Base-by-base conservation (phyloP, 2,329 filamentous ascomycete species). In the Trichoderma koningiopsis region DNA sequence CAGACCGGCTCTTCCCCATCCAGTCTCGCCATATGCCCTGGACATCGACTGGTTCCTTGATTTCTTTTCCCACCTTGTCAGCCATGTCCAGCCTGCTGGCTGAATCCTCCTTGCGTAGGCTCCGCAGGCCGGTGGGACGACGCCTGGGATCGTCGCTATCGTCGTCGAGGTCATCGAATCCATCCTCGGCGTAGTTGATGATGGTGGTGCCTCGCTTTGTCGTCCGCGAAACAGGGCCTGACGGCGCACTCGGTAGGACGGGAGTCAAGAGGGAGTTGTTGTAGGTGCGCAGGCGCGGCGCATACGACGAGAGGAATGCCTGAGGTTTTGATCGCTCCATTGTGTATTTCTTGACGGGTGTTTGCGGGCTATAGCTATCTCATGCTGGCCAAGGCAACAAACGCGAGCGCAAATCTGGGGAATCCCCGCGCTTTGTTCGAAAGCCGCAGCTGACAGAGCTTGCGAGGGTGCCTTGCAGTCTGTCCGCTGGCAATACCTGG, bases 111-210 rank as follows among this genome's bases (percentile, higher is more conserved):
- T 92, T 89, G 75, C 93, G 89, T 76, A 94, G 80, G 76, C 91
- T 97, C 74, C 94, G 90, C 79, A 97, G 79, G 5, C 94, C 94
- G 0, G 94, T 96, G 14, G 92, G 92, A 2, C 91, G 90, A 72
- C 95, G 90, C 72, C 93, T 88, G 70, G 88, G 85, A 68, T 93
- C 91, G 72, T 93, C 91, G 61, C 92, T 90, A 72, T 93, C 92
- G 68, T 90, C 87, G 47, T 89, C 87, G 69, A 88, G 80, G 76
- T 95, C 94, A 73, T 97, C 95, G 77, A 91, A 97, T 58, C 94
- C 94, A 79, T 98, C 95, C 79, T 99, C 96, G 29, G 96, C 95
- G 78, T 99, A 99, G 82, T 97, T 99, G 81, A 98, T 96, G 72
- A 95, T 92, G 40, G 93, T 96, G 2, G 96, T 98, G 69, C 96